A percentile compares a stretch with the other conserved stretches of the same genome.
Evolutionary conservation across 139 green algal genomes (phyloP).

Genomic region (Diplosphaera chodatii): DNA sequence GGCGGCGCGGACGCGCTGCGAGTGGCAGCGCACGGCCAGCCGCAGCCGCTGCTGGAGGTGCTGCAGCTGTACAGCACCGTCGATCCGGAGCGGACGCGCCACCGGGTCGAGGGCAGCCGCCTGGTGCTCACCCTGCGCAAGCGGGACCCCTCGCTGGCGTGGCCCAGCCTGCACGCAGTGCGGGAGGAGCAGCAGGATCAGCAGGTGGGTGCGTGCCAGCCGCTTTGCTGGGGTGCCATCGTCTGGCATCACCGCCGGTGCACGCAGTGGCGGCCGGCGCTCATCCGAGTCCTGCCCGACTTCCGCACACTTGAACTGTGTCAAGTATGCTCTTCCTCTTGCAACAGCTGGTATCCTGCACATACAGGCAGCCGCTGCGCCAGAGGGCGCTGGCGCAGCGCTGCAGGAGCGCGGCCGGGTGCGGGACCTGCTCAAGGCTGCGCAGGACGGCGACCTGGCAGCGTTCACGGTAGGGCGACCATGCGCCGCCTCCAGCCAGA

Average conservation of each 20-base stretch:
- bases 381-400: background rate
- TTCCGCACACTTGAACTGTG: too few relatives aligned
- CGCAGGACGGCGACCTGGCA: background rate
- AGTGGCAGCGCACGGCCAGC: background rate
- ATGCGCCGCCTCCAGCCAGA: too few relatives aligned
- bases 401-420: background rate
- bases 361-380: background rate
- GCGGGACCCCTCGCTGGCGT: background rate
- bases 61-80: constrained; percentile 2
- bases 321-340: too few relatives aligned
- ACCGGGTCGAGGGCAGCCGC: background rate
- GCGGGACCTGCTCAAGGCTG: background rate
- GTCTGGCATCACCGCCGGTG: too few relatives aligned
- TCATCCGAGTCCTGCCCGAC: too few relatives aligned
- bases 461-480: background rate
- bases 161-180: background rate
- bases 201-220: background rate
- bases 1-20: background rate
- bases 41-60: background rate
- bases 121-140: background rate
- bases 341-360: too few relatives aligned
- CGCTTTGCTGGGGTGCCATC: too few relatives aligned
- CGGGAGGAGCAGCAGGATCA: background rate
- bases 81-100: background rate
- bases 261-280: too few relatives aligned